These are phyloP conservation scores for Irpex lacteus DNA, from an alignment of 1,284 basidiomycete species.

Conservation along the genomic window DNA sequence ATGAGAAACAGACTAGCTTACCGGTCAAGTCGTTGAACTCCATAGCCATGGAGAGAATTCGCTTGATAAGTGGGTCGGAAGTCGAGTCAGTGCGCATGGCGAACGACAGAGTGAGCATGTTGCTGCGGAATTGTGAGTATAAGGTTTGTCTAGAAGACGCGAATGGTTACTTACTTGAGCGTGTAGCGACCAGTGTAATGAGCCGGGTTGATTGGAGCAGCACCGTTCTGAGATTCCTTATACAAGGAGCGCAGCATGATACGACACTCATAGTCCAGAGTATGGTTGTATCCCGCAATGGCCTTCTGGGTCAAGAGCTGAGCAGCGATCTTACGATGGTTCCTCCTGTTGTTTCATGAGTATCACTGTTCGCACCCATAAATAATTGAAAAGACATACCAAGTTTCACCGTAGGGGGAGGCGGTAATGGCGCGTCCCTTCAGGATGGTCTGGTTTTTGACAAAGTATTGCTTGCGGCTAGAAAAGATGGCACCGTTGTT, in stretches of 20 bases:
- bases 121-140: slow-evolving; percentile 16
- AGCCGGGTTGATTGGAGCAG: slow-evolving; percentile 35
- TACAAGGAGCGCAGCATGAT: slow-evolving; percentile 36
- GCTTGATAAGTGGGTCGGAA: slow-evolving; percentile 30
- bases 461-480: slow-evolving; percentile 38
- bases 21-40: slow-evolving; percentile 35
- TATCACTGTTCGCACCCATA: not conserved
- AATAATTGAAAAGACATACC: slow-evolving; percentile 23
- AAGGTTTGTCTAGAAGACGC: not conserved
- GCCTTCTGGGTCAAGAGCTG: slow-evolving; percentile 33
- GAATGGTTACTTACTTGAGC: slow-evolving; percentile 24
- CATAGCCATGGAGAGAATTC: slow-evolving; percentile 30
- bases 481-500: slow-evolving; percentile 42
- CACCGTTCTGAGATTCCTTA: slow-evolving; percentile 29
- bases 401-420: slow-evolving; percentile 37
- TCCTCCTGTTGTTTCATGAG: slow-evolving; percentile 28
- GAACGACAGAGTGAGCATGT: slow-evolving; percentile 38
- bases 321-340: slow-evolving; percentile 38
- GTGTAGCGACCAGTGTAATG: slow-evolving; percentile 30
- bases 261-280: slow-evolving; percentile 36
- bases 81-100: slow-evolving; percentile 35
- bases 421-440: slow-evolving; percentile 39
- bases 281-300: slow-evolving; percentile 31
- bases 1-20: not conserved
- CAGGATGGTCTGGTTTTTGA: slow-evolving; percentile 42